phyloP scores from a whole-genome alignment of 768 basidiomycete genomes.

The Naematelia aurantialba region DNA sequence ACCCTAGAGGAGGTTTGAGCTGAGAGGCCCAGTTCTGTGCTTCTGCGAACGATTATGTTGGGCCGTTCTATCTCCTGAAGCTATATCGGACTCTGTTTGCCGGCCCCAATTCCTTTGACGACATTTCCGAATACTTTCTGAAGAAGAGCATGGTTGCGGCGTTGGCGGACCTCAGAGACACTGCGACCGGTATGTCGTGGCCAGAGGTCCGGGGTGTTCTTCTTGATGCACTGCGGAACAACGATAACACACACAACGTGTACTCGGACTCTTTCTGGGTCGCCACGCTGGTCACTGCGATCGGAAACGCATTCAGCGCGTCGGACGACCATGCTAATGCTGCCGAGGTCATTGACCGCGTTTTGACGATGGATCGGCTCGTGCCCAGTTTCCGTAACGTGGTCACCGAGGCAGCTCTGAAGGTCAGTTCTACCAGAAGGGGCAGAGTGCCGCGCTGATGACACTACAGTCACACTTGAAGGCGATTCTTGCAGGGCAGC shows the following conservation, averaged over 20 bases:
- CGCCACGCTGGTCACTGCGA: constrained; percentile 74
- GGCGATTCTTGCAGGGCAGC: constrained; percentile 23
- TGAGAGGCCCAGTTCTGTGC: constrained; percentile 66
- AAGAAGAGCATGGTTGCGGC: constrained; percentile 81
- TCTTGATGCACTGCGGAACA: constrained; percentile 87
- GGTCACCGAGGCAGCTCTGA: constrained; percentile 82
- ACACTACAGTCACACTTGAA: constrained; percentile 22
- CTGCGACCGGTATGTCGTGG: constrained; percentile 73
- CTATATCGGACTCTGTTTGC: constrained; percentile 79
- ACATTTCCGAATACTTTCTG: constrained; percentile 88
- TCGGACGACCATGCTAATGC: constrained; percentile 5
- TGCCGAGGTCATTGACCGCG: constrained; percentile 73
- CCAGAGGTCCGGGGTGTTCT: constrained; percentile 80
- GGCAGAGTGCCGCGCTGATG: neutral
- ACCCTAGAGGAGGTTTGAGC: constrained; percentile 1
- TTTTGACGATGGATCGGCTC: constrained; percentile 88
- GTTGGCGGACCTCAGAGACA: constrained; percentile 72
- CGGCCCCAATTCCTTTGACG: constrained; percentile 83
- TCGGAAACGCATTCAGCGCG: constrained; percentile 72
- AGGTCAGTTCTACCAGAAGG: constrained; percentile 59
- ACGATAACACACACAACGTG: constrained; percentile 77
- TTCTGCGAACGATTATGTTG: constrained; percentile 75
- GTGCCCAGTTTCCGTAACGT: constrained; percentile 93
- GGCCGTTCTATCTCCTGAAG: constrained; percentile 93
- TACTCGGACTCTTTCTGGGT: constrained; percentile 89